Conservation (phyloP, 1,284 basidiomycete genomes). For the Malassezia restricta region DNA sequence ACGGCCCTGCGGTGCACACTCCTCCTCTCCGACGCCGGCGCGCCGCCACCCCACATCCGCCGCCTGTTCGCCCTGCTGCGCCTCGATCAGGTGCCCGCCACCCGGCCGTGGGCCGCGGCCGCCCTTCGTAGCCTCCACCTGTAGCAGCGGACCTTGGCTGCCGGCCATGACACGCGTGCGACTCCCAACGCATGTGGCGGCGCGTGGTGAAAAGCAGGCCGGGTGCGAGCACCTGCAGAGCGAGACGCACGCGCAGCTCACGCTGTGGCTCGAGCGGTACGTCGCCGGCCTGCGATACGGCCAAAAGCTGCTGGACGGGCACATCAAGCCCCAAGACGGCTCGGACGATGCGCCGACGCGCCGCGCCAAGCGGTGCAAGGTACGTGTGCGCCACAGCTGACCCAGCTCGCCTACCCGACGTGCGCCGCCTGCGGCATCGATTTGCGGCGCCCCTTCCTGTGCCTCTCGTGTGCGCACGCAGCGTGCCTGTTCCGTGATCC, state of each 20-base stretch:
- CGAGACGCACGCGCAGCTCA: neutral
- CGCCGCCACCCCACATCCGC: neutral
- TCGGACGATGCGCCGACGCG: slow-evolving; percentile 16
- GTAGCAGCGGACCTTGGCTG: too few species aligned
- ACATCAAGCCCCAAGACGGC: slow-evolving; percentile 20
- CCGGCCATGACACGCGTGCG: neutral
- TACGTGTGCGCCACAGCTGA: neutral
- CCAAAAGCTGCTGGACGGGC: slow-evolving; percentile 22
- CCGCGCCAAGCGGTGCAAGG: slow-evolving; percentile 5
- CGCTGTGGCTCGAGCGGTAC: slow-evolving; percentile 26
- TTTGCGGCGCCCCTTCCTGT: slow-evolving; percentile 38
- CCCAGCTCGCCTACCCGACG: slow-evolving; percentile 33
- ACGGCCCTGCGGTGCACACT: neutral
- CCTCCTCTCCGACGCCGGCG: neutral
- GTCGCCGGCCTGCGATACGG: slow-evolving; percentile 33
- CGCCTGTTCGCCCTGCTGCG: neutral
- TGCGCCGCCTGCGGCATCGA: slow-evolving; percentile 29
- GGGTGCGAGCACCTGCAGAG: slow-evolving; percentile 10
- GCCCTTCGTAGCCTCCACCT: too few species aligned
- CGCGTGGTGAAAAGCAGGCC: neutral
- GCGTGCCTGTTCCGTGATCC: slow-evolving; percentile 30
- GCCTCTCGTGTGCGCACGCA: slow-evolving; percentile 32
- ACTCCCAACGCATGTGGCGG: neutral
- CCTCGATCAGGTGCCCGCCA: too few species aligned
- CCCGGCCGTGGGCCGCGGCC: too few species aligned